Percentiles rank a stretch among this genome's conserved stretches.
phyloP scores from a whole-genome alignment of 2,329 filamentous ascomycete genomes.

The Aspergillus viridinutans region DNA sequence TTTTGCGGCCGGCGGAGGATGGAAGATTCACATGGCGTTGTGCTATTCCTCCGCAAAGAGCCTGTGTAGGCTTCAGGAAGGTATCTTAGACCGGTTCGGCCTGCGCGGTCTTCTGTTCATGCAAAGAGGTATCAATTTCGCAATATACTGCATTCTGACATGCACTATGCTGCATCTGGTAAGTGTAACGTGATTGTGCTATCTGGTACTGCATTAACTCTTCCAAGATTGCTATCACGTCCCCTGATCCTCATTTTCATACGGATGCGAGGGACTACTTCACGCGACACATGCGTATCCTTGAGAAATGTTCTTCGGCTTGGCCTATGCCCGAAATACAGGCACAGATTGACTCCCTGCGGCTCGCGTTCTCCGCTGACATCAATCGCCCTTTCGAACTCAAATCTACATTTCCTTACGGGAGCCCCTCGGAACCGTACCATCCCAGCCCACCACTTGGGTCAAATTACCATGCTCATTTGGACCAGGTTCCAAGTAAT shows the following conservation, averaged over 20 bases:
- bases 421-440: slow-evolving; percentile 66
- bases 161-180: slow-evolving; percentile 93
- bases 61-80: slow-evolving; percentile 82
- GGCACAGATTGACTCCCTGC: slow-evolving; percentile 80
- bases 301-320: slow-evolving; percentile 76
- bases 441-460: slow-evolving; percentile 59
- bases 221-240: slow-evolving; percentile 81
- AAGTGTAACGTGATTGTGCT: slow-evolving; percentile 40
- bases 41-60: slow-evolving; percentile 82
- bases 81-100: slow-evolving; percentile 70
- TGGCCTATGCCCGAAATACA: slow-evolving; percentile 91
- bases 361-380: slow-evolving; percentile 88
- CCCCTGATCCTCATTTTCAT: slow-evolving; percentile 84
- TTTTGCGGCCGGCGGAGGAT: slow-evolving; percentile 64
- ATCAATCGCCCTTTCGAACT: slow-evolving; percentile 79
- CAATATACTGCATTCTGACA: slow-evolving; percentile 85
- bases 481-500: slow-evolving; percentile 44
- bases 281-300: slow-evolving; percentile 85
- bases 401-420: slow-evolving; percentile 81
- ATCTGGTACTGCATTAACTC: neutral
- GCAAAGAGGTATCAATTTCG: slow-evolving; percentile 91
- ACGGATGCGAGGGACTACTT: slow-evolving; percentile 83
- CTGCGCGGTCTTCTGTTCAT: slow-evolving; percentile 81
- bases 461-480: slow-evolving; percentile 48
- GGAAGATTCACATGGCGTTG: slow-evolving; percentile 83